These are phyloP conservation scores for Fusarium sp. DNA, from an alignment of 2,329 filamentous ascomycete species.

Conservation along the genomic window DNA sequence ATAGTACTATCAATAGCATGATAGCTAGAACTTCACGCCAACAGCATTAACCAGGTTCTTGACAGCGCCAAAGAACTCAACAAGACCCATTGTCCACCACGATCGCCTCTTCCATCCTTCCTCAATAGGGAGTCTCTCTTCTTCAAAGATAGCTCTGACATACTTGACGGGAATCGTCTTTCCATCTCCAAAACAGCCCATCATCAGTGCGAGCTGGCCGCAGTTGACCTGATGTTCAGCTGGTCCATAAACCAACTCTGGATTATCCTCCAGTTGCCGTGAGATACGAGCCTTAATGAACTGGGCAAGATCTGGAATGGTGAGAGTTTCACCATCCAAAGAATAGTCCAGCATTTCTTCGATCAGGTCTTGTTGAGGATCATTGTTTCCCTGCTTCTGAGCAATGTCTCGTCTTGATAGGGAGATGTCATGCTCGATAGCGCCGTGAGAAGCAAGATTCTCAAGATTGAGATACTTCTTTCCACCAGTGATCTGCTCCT, in stretches of 20 bases:
- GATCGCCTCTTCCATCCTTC: conserved; percentile 32
- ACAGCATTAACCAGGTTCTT: neutral
- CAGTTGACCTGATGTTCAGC: conserved; percentile 17
- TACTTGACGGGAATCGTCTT: conserved; percentile 12
- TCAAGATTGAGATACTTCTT: conserved; percentile 14
- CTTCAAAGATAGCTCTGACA: conserved; percentile 31
- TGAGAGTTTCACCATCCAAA: neutral
- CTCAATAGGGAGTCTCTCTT: conserved; percentile 30
- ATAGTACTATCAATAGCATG: neutral
- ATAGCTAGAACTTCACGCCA: neutral
- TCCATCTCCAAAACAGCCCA: conserved; percentile 8
- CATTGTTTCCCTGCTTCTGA: conserved; percentile 5
- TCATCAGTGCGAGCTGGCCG: conserved; percentile 10
- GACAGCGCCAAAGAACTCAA: conserved; percentile 22
- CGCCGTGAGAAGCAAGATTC: conserved; percentile 2
- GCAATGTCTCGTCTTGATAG: conserved; percentile 2
- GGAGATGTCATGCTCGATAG: conserved; percentile 17
- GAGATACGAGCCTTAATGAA: conserved; percentile 11
- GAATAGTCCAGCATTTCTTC: neutral
- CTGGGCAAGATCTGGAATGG: neutral
- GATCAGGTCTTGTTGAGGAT: conserved; percentile 3
- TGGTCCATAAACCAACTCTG: neutral
- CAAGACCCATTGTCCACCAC: conserved; percentile 32
- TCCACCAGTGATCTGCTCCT: neutral
- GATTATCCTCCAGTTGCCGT: conserved; percentile 1